These are phyloP conservation scores for Epichloe typhina DNA, from an alignment of 2,329 filamentous ascomycete genomes.

Conservation along the genomic window DNA sequence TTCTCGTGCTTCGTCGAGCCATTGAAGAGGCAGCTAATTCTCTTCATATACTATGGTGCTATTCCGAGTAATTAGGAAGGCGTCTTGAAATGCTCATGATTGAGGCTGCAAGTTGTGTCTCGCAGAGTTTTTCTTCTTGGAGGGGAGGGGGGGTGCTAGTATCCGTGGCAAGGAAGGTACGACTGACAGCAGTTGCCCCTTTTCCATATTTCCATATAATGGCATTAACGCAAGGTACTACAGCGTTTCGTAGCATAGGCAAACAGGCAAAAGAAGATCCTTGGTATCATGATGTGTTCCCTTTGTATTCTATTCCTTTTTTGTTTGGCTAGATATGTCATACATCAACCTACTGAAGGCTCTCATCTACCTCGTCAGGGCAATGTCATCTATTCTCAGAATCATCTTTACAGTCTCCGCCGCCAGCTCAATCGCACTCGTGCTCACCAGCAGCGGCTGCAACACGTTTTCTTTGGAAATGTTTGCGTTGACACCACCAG, in stretches of 20 bases:
- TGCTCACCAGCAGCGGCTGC: slow-evolving; percentile 91
- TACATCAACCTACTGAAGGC: slow-evolving; percentile 20
- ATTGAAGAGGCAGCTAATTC: not conserved
- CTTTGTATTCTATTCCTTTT: slow-evolving; percentile 10
- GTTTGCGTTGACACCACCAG: slow-evolving; percentile 90
- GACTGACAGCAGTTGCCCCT: not conserved
- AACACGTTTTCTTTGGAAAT: slow-evolving; percentile 95
- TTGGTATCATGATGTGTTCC: slow-evolving; percentile 6
- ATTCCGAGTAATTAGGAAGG: not conserved
- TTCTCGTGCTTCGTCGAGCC: slow-evolving; percentile 9
- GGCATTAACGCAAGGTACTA: not conserved
- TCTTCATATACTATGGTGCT: not conserved
- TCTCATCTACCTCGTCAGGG: slow-evolving; percentile 38
- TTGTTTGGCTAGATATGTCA: slow-evolving; percentile 18
- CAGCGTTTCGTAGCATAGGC: not conserved
- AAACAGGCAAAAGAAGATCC: not conserved
- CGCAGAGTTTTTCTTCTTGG: too few relatives aligned
- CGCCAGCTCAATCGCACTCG: slow-evolving; percentile 90
- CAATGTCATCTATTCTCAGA: slow-evolving; percentile 54
- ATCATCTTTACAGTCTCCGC: slow-evolving; percentile 98
- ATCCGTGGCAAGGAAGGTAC: not conserved
- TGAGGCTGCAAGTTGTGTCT: too few relatives aligned
- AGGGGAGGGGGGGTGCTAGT: not conserved
- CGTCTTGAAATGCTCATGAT: too few relatives aligned
- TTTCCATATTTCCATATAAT: too few relatives aligned